Evolutionary conservation across 2,329 filamentous ascomycete species (phyloP).

Genomic region (Bisporella sp.): DNA sequence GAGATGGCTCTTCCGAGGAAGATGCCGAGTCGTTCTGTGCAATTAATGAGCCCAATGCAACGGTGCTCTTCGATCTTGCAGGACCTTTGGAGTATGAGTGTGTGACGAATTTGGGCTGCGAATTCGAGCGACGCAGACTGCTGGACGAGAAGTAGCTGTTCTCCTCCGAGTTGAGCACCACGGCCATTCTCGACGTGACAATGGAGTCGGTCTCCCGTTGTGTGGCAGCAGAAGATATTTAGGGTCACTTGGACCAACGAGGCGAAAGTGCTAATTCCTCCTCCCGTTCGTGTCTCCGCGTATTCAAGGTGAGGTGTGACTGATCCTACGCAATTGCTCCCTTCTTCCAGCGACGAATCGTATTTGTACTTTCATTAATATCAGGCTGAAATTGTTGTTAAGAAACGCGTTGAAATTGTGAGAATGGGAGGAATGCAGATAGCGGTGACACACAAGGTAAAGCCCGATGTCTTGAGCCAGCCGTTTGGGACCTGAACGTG

Average conservation of each 20-base stretch:
- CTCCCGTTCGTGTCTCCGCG: not conserved
- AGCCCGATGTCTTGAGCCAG: not conserved
- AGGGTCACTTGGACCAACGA: not conserved
- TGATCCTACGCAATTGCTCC: too few species aligned
- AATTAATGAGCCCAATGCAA: constrained; percentile 18
- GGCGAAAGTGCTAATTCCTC: not conserved
- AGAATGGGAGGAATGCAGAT: not conserved
- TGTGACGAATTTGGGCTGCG: constrained; percentile 48
- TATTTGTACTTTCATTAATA: too few species aligned
- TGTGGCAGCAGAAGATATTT: not conserved
- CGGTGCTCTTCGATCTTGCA: constrained; percentile 33
- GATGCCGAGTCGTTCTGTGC: constrained; percentile 24
- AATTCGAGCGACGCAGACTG: constrained; percentile 51
- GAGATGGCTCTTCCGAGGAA: constrained; percentile 51
- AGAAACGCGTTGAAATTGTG: not conserved
- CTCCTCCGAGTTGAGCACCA: constrained; percentile 41
- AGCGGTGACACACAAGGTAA: not conserved
- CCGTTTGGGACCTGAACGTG: too few species aligned
- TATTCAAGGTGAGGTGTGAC: too few species aligned
- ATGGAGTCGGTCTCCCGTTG: not conserved
- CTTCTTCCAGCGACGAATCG: too few species aligned
- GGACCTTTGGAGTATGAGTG: constrained; percentile 41
- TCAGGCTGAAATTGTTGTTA: too few species aligned
- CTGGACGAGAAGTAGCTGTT: constrained; percentile 47
- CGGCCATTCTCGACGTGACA: constrained; percentile 21